Evolutionary conservation across 1,284 basidiomycete species (phyloP), one percentile per base, ranked within the genome.

Genomic region (Tilletia caries): DNA sequence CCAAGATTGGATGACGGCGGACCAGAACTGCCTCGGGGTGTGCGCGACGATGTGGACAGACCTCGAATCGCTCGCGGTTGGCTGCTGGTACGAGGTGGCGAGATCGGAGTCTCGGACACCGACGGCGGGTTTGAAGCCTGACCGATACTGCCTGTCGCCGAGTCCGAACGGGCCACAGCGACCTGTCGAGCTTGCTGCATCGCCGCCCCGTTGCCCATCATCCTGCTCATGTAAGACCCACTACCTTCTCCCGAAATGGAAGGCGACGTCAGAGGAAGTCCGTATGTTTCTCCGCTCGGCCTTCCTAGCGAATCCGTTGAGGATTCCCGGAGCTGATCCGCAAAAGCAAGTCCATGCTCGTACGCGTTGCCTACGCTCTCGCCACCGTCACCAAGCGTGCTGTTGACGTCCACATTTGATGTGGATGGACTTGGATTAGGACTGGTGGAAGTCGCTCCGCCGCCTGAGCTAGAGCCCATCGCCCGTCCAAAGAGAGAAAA

Each of bases 341-440:
- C 37, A 41, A 41, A 15, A 6, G 10, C 37, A 15, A 41, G 10
- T 15, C 8, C 15, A 15, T 41, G 37, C 8, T 41, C 37, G 37
- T 10, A 41, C 37, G 37, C 37, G 37, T 41, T 41, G 48, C 48
- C 48, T 20, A 20, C 48, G 20, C 48, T 18, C 20, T 18, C 48
- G 20, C 48, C 48, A 50, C 48, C 48, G 13, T 18, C 48, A 50
- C 48, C 48, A 6, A 50, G 48, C 13, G 48, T 25, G 20, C 48
- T 41, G 37, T 41, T 50, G 48, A 50, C 48, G 48, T 50, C 48
- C 48, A 50, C 48, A n/a, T n/a, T 50, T 6, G 48, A 50, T 25
- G 48, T 50, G 12, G 48, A 50, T 25, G 48, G 48, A 50, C 48
- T 50, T 25, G 48, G 48, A 25, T 50, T 50, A 8, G 18, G 48